phyloP scores from a whole-genome alignment of 2,329 filamentous ascomycete species.

The Verticillium alfalfae region DNA sequence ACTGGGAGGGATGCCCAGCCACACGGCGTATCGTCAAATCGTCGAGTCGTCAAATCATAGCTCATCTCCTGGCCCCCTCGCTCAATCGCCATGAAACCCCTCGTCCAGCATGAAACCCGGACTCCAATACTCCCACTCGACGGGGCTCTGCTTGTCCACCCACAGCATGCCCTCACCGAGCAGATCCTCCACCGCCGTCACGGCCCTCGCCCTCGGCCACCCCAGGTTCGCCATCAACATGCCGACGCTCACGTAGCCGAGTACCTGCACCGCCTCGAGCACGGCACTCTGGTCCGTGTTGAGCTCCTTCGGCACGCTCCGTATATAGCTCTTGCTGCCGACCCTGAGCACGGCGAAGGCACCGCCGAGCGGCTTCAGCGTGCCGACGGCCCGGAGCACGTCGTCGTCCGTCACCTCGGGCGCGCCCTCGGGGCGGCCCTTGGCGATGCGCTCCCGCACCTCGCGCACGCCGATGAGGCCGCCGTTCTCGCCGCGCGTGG shows the following conservation, averaged over 20 bases:
- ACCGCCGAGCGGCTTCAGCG: conserved; percentile 79
- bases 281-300: conserved; percentile 92
- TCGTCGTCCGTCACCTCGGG: conserved; percentile 87
- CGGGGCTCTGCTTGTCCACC: conserved; percentile 75
- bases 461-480: conserved; percentile 83
- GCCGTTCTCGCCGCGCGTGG: conserved; percentile 84
- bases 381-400: conserved; percentile 81
- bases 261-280: conserved; percentile 81
- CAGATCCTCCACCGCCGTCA: conserved; percentile 86
- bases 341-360: conserved; percentile 82
- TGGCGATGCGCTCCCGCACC: conserved; percentile 69
- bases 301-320: conserved; percentile 89
- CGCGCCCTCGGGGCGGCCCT: conserved; percentile 68
- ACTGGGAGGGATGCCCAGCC: no score
- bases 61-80: conserved; percentile 11
- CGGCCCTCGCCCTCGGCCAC: conserved; percentile 80
- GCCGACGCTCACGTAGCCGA: conserved; percentile 84
- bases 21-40: background rate
- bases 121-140: conserved; percentile 91
- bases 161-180: conserved; percentile 86
- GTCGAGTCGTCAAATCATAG: background rate
- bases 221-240: conserved; percentile 83
- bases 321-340: conserved; percentile 79
- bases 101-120: conserved; percentile 62
- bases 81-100: conserved; percentile 8